These are phyloP conservation scores for Penicilliopsis zonata DNA, from an alignment of 495 filamentous ascomycete genomes.

Conservation along the genomic window DNA sequence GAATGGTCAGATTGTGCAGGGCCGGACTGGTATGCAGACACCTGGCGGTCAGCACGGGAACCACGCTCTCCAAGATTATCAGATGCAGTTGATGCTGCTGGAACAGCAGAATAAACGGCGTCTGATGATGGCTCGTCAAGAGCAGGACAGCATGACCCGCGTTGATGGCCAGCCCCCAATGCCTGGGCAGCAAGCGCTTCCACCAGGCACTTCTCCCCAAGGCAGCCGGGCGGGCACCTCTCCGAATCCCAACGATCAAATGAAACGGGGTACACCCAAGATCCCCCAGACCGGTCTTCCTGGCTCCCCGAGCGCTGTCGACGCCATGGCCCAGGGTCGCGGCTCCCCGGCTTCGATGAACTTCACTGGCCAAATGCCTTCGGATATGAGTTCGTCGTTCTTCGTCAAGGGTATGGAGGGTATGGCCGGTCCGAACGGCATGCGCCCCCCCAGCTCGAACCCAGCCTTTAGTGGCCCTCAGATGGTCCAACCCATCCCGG, in stretches of 20 bases:
- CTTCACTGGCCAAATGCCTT: conserved; percentile 58
- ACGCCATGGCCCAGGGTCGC: conserved; percentile 56
- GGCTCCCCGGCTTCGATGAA: conserved; percentile 76
- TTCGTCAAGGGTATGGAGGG: conserved; percentile 49
- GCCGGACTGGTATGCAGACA: conserved; percentile 38
- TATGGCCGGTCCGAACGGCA: conserved; percentile 52
- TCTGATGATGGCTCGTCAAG: conserved; percentile 91
- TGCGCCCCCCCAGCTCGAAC: conserved; percentile 83
- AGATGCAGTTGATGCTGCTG: conserved; percentile 97
- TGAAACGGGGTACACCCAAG: conserved; percentile 84
- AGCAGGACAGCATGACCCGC: conserved; percentile 70
- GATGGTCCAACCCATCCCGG: conserved; percentile 49
- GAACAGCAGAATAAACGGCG: conserved; percentile 98
- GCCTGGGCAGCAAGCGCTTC: conserved; percentile 41
- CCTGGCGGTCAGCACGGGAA: conserved; percentile 55
- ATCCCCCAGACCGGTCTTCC: conserved; percentile 63
- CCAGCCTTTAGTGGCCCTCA: conserved; percentile 55
- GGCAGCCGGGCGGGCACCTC: conserved; percentile 73
- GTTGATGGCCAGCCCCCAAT: conserved; percentile 46
- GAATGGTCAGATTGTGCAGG: conserved; percentile 40
- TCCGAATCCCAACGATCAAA: conserved; percentile 78
- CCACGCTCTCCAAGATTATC: conserved; percentile 94
- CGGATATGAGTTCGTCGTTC: conserved; percentile 49
- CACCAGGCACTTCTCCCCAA: conserved; percentile 68
- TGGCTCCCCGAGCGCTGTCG: conserved; percentile 72